Conservation (phyloP, 2,329 filamentous ascomycete genomes). For the Neofusicoccum parvum region DNA sequence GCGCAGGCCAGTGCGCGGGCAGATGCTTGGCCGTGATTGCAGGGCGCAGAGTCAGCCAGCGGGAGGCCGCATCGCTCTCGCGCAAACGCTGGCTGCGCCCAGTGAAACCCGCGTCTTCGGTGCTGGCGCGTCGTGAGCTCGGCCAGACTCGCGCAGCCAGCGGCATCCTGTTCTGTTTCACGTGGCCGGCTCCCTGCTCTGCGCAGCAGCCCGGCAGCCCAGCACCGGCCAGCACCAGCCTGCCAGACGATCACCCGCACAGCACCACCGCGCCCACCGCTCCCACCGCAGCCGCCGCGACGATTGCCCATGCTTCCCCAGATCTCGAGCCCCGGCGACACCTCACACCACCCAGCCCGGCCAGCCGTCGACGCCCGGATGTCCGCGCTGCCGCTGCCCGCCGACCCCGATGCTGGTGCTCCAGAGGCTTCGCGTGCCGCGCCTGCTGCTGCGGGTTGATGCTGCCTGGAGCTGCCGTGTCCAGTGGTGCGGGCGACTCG, state of each 20-base stretch:
- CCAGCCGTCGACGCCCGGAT: neutral
- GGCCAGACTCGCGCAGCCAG: neutral
- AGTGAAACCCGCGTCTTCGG: neutral
- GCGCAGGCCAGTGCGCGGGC: conserved; percentile 5
- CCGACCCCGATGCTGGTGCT: no score
- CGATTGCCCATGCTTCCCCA: conserved; percentile 17
- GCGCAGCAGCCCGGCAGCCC: no score
- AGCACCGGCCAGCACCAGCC: neutral
- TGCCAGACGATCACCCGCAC: neutral
- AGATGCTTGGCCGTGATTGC: conserved; percentile 13
- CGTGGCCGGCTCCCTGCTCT: neutral
- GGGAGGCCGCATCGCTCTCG: conserved; percentile 5
- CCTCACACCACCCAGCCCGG: neutral
- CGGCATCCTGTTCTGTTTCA: neutral
- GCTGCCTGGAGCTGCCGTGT: neutral
- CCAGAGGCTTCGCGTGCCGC: neutral
- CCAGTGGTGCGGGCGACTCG: neutral
- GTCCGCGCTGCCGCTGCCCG: no score
- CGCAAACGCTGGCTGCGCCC: neutral
- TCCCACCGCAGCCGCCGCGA: neutral
- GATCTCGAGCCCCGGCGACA: conserved; percentile 1
- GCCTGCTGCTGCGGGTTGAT: neutral
- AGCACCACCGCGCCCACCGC: neutral
- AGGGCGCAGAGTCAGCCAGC: conserved; percentile 8
- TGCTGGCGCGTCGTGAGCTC: no score